A percentile compares a stretch with the other conserved stretches of the same genome.
These are phyloP conservation scores for Zarea fungicola DNA, from an alignment of 2,329 filamentous ascomycete genomes.

Conservation along the genomic window DNA sequence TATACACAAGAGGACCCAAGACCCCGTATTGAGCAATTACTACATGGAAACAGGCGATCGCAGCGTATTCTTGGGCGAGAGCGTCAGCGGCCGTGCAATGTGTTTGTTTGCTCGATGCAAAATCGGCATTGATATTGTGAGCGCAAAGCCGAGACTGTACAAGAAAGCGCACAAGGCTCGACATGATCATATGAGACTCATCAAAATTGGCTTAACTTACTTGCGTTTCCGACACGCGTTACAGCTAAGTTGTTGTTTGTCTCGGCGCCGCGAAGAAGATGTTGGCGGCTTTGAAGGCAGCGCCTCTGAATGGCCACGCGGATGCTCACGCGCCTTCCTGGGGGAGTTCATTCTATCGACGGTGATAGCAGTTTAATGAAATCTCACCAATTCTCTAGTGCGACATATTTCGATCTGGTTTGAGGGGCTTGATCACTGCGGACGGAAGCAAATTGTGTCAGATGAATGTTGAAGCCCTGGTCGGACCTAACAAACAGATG, in stretches of 20 bases:
- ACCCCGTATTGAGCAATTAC: slow-evolving; percentile 17
- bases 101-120: neutral
- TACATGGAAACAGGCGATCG: slow-evolving; percentile 22
- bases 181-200: too few species aligned
- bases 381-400: too few species aligned
- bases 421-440: too few species aligned
- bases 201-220: slow-evolving; percentile 17
- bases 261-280: slow-evolving; percentile 21
- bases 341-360: neutral
- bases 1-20: slow-evolving; percentile 20
- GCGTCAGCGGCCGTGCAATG: neutral
- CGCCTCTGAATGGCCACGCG: neutral
- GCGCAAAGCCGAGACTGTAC: too few species aligned
- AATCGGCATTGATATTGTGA: too few species aligned
- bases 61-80: slow-evolving; percentile 19
- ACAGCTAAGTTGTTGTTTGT: slow-evolving; percentile 31
- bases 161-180: too few species aligned
- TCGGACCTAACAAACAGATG: too few species aligned
- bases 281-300: neutral
- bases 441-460: too few species aligned
- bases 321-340: neutral
- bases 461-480: slow-evolving; percentile 21
- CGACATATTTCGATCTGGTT: too few species aligned
- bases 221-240: slow-evolving; percentile 30
- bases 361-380: too few species aligned